A percentile compares a stretch with the other conserved stretches of the same genome.
Evolutionary conservation across 75 land plant genomes (phyloP).

Genomic region (Larix kaempferi): DNA sequence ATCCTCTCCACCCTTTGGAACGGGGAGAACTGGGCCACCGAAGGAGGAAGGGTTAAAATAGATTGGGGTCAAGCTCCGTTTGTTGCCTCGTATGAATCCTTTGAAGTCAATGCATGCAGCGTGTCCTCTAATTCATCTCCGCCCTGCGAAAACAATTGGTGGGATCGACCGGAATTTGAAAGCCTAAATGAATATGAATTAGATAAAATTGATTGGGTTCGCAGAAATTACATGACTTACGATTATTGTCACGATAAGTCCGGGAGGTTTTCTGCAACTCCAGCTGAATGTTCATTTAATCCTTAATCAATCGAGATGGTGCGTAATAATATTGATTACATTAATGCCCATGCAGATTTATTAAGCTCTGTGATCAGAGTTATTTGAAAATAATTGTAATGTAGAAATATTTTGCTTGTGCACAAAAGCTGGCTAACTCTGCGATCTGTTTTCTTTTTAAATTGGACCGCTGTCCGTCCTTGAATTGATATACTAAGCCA

Average conservation of each 20-base stretch:
- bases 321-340: too few relatives aligned
- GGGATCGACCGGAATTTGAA: slow-evolving; percentile 3
- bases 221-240: slow-evolving; percentile 18
- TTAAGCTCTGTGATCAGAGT: too few relatives aligned
- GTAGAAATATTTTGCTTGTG: too few relatives aligned
- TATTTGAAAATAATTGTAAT: too few relatives aligned
- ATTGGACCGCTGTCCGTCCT: too few relatives aligned
- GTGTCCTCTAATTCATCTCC: not conserved
- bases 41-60: slow-evolving; percentile 46
- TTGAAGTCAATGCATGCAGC: slow-evolving; percentile 18
- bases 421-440: too few relatives aligned
- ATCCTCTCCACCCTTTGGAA: slow-evolving; percentile 58
- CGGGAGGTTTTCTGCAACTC: slow-evolving; percentile 6
- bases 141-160: not conserved
- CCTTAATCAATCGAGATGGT: too few relatives aligned
- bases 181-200: slow-evolving; percentile 1
- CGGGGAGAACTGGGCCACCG: slow-evolving; percentile 72
- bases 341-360: too few relatives aligned
- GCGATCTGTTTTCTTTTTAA: too few relatives aligned
- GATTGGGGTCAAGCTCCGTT: slow-evolving; percentile 66
- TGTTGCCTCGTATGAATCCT: slow-evolving; percentile 31
- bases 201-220: slow-evolving; percentile 12
- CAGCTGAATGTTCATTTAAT: slow-evolving; percentile 4
- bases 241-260: slow-evolving; percentile 26
- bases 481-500: too few relatives aligned